Evolutionary conservation across 176 grass and related monocot genomes (phyloP).

Genomic region (Triticum dicoccoides): DNA sequence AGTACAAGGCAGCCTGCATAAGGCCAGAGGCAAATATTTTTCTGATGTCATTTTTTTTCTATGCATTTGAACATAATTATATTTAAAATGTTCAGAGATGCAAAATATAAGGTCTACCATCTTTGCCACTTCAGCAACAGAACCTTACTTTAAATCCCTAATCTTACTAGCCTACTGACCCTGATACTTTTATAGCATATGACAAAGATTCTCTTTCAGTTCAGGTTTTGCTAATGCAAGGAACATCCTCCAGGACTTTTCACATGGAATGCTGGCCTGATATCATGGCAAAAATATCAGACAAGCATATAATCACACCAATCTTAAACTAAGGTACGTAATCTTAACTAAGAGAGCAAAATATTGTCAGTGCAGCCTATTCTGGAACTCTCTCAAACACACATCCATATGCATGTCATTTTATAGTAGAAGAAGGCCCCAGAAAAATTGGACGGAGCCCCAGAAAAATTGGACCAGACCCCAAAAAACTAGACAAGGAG

Average conservation of each 20-base stretch:
- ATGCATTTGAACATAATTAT: background rate
- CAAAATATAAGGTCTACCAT: slow-evolving; percentile 2
- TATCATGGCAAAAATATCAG: background rate
- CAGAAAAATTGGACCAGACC: background rate
- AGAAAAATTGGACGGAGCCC: background rate
- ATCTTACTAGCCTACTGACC: background rate
- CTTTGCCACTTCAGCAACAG: background rate
- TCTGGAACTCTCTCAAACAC: background rate
- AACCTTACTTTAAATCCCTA: background rate
- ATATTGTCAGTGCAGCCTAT: background rate
- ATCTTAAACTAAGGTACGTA: background rate
- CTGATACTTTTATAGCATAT: background rate
- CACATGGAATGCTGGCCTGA: background rate
- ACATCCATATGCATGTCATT: background rate
- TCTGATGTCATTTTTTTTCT: background rate
- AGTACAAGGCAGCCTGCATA: slow-evolving; percentile 74
- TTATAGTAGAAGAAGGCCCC: no score
- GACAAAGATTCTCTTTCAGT: background rate
- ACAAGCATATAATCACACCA: background rate
- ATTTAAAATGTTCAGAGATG: background rate
- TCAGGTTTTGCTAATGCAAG: background rate
- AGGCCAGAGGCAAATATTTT: background rate
- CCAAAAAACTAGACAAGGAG: background rate
- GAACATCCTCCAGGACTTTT: background rate
- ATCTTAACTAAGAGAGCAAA: background rate